Percentiles rank a stretch among this genome's conserved stretches.
These are phyloP conservation scores for Apiospora kogelbergensis DNA, from an alignment of 2,329 filamentous ascomycete genomes.

Conservation along the genomic window DNA sequence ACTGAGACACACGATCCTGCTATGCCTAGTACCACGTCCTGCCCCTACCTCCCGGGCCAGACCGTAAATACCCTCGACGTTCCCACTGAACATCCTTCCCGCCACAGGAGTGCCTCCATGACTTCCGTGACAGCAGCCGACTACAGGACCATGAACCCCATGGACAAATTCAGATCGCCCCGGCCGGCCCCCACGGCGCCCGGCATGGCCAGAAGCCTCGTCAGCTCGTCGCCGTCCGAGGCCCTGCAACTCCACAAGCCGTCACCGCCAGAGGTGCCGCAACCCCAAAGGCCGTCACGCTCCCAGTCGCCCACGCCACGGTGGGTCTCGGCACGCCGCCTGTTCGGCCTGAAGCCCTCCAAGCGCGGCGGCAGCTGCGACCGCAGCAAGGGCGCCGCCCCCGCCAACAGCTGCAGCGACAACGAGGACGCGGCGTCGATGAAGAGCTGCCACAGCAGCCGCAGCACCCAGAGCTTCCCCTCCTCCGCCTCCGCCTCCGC, in stretches of 20 bases:
- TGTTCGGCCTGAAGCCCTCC: slow-evolving; percentile 45
- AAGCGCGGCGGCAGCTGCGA: slow-evolving; percentile 31
- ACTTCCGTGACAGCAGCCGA: slow-evolving; percentile 58
- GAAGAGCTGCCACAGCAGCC: slow-evolving; percentile 21
- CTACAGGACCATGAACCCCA: slow-evolving; percentile 74
- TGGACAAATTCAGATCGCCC: slow-evolving; percentile 73
- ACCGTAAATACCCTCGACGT: slow-evolving; percentile 81
- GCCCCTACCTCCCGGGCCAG: slow-evolving; percentile 86
- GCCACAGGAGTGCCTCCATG: slow-evolving; percentile 64
- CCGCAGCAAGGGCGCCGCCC: slow-evolving; percentile 32
- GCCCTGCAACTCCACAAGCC: slow-evolving; percentile 22
- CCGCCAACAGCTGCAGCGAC: slow-evolving; percentile 19
- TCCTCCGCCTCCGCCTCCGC: no score
- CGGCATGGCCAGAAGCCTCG: slow-evolving; percentile 35
- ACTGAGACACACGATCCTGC: slow-evolving; percentile 74
- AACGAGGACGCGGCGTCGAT: slow-evolving; percentile 15
- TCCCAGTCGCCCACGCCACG: slow-evolving; percentile 49
- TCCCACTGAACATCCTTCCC: slow-evolving; percentile 64
- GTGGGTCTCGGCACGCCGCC: slow-evolving; percentile 51
- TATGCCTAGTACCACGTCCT: slow-evolving; percentile 73
- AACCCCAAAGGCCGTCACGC: slow-evolving; percentile 38
- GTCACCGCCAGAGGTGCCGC: slow-evolving; percentile 16
- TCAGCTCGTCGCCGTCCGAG: slow-evolving; percentile 30
- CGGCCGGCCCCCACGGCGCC: slow-evolving; percentile 55
- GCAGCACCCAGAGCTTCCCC: slow-evolving; percentile 22